Evolutionary conservation across 176 grass and related monocot genomes (phyloP).

Genomic region (Aegilops speltoides): DNA sequence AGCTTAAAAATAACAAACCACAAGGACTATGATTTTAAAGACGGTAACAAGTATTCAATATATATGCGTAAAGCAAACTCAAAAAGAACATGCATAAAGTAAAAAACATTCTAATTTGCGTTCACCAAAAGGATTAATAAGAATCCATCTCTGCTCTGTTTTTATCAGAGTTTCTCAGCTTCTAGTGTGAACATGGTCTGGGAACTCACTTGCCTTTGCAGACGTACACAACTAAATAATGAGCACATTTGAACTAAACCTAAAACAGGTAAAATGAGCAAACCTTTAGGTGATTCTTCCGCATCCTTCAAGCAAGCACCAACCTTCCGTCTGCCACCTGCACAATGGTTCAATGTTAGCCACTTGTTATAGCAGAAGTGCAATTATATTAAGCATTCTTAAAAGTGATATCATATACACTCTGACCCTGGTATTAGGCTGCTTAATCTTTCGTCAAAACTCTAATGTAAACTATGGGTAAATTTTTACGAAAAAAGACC

Average conservation of each 20-base stretch:
- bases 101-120: neutral
- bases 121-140: neutral
- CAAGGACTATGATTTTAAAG: neutral
- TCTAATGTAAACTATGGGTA: no score
- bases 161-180: neutral
- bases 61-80: neutral
- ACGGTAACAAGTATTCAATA: neutral
- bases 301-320: neutral
- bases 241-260: neutral
- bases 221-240: neutral
- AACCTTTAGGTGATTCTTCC: conserved; percentile 36
- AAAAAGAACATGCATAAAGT: neutral
- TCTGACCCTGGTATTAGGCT: neutral
- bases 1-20: neutral
- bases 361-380: conserved; percentile 3
- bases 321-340: neutral
- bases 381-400: neutral
- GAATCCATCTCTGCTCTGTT: neutral
- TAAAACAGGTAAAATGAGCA: neutral
- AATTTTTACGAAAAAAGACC: neutral
- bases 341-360: neutral
- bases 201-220: neutral
- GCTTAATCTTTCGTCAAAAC: no score
- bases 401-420: neutral
- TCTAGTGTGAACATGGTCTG: conserved; percentile 2